These are phyloP conservation scores for Physcomitrium patens DNA, from an alignment of 225 moss, liverwort and hornwort genomes.

Conservation along the genomic window DNA sequence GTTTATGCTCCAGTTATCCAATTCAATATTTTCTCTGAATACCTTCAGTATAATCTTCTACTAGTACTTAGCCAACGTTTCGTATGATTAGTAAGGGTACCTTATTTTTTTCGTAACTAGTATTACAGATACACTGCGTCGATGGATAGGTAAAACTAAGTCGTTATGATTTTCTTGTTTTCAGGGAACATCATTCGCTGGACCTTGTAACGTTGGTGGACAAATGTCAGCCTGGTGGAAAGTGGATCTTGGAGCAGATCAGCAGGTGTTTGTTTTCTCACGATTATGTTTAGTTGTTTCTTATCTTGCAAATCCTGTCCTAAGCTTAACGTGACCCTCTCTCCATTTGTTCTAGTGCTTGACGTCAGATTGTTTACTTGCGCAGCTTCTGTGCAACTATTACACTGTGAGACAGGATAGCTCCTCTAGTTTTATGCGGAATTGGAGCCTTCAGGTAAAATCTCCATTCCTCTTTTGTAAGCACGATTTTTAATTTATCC, in stretches of 20 bases:
- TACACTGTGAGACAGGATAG: constrained; percentile 94
- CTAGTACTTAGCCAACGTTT: not conserved
- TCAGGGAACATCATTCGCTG: constrained; percentile 93
- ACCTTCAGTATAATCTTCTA: not conserved
- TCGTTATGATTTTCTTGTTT: constrained; percentile 13
- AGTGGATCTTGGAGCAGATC: constrained; percentile 85
- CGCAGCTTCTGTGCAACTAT: constrained; percentile 96
- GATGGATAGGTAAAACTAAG: not conserved
- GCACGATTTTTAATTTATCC: constrained; percentile 2
- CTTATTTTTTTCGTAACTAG: constrained; percentile 10
- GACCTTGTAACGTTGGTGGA: constrained; percentile 71
- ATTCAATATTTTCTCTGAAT: not conserved
- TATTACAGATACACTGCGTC: not conserved
- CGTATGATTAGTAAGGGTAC: not conserved
- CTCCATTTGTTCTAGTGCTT: constrained; percentile 25
- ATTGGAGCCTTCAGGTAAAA: constrained; percentile 90
- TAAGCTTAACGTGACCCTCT: constrained; percentile 14
- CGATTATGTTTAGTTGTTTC: not conserved
- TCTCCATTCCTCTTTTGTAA: not conserved
- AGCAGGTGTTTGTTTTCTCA: constrained; percentile 57
- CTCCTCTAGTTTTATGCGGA: constrained; percentile 85
- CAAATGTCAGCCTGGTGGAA: constrained; percentile 95
- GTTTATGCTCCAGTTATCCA: not conserved
- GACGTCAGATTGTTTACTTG: constrained; percentile 13
- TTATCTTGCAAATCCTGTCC: constrained; percentile 6